Base-by-base conservation (phyloP, 140 eudicot species). In the Anethum foeniculum region DNA sequence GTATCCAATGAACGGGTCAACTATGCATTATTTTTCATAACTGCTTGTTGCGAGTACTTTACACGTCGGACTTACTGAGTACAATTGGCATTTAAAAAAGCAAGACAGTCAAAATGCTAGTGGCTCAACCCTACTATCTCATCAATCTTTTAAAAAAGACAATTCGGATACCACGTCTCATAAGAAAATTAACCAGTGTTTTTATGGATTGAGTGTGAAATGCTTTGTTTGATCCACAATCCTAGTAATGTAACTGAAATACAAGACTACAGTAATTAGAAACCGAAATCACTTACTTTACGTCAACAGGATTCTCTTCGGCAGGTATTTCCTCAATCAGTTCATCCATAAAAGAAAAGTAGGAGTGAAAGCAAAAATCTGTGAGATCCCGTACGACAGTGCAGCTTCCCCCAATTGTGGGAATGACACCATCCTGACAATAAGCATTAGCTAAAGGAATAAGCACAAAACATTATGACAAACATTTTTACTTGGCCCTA, bases 261-360 rank as follows among this genome's bases (percentile, higher is more conserved):
- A 56, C 27, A 9, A n/a, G 32, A 60, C 16, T 62, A n/a, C 25
- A 25, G 34, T 62, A 2, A n/a, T n/a, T 10, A 3, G 1, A 62
- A 25, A 8, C 46, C 21, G 30, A 46, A 76, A 9, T 77, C 69
- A 39, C 85, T 88, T 79, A 95, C 99, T 92, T 84, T 83, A 95
- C 85, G 74, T 95, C 97, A 25, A 89, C 11, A 12, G 96, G 95
- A 44, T 84, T 86, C 76, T 90, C 91, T 16, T 81, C 96, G 13
- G 82, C 87, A 15, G 85, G 87, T 65, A 89, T 81, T 76, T 92
- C 92, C 84, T 90, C 96, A 54, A 89, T 84, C 75, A 95, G 88
- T 78, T 92, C 97, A 83, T 95, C 97, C 97, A 95, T 92, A 82
- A 80, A 90, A 78, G 99, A 95, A 88, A 95, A 92, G 88, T 95